phyloP scores from a whole-genome alignment of 2,329 filamentous ascomycete genomes.

The Fusarium avenaceum region DNA sequence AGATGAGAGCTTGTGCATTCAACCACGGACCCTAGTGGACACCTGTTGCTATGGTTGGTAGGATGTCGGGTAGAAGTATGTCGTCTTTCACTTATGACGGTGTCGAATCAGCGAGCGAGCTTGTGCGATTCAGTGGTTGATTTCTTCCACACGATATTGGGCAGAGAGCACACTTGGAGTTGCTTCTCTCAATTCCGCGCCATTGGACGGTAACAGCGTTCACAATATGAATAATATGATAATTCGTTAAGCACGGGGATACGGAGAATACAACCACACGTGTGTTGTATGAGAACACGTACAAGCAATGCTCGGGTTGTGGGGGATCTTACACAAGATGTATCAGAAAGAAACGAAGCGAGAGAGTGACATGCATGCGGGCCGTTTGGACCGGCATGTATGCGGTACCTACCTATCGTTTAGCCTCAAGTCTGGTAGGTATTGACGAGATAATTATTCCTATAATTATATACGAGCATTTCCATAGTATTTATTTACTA shows the following conservation, averaged over 20 bases:
- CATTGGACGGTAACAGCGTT: not conserved
- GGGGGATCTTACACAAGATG: constrained; percentile 24
- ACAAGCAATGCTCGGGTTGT: constrained; percentile 24
- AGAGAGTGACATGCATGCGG: constrained; percentile 19
- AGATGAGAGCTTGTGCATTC: constrained; percentile 29
- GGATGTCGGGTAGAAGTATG: constrained; percentile 16
- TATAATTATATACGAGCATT: not conserved
- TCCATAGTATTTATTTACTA: not conserved
- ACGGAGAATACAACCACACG: constrained; percentile 5
- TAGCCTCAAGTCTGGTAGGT: not conserved
- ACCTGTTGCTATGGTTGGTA: constrained; percentile 28
- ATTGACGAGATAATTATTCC: not conserved
- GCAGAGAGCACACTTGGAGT: constrained; percentile 10
- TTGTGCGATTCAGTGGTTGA: constrained; percentile 15
- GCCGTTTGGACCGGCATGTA: not conserved
- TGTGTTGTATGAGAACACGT: constrained; percentile 13
- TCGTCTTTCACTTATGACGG: constrained; percentile 26
- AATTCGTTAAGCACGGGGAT: constrained; percentile 18
- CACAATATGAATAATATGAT: not conserved
- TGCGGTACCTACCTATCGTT: not conserved
- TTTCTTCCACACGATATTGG: constrained; percentile 16
- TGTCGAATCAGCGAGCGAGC: constrained; percentile 28
- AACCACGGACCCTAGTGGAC: constrained; percentile 16
- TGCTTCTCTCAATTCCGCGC: constrained; percentile 19
- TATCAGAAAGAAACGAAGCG: constrained; percentile 34